Evolutionary conservation across 2,329 filamentous ascomycete species (phyloP).

Genomic region (Sarocladium strictum): DNA sequence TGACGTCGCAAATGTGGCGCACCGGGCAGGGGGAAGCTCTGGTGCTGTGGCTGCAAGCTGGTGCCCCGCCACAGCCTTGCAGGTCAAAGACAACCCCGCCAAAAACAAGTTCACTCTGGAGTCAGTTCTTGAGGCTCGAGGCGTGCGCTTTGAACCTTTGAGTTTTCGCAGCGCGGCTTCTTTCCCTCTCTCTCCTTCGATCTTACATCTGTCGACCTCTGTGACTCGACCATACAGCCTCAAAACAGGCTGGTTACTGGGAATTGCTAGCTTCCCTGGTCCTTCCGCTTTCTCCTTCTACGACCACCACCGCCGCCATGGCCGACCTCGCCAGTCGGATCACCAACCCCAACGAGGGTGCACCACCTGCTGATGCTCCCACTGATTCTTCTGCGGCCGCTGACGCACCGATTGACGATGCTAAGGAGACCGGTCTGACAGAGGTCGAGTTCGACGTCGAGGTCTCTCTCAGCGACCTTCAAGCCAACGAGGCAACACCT

Average conservation of each 20-base stretch:
- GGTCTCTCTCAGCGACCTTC: conserved; percentile 85
- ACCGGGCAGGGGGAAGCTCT: neutral
- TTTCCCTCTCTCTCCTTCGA: neutral
- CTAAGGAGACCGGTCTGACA: conserved; percentile 37
- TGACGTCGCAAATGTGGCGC: conserved; percentile 8
- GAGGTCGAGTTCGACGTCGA: conserved; percentile 85
- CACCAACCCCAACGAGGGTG: conserved; percentile 33
- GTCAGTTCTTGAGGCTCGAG: neutral
- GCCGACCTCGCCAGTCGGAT: conserved; percentile 47
- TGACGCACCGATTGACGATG: conserved; percentile 25
- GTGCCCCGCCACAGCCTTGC: conserved; percentile 3
- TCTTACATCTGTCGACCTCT: neutral
- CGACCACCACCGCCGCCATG: conserved; percentile 24
- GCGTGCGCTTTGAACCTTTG: neutral
- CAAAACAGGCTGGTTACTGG: neutral
- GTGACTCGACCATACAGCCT: no score
- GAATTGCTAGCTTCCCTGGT: neutral
- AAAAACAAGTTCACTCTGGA: neutral
- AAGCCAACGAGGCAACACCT: conserved; percentile 79
- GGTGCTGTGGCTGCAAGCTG: neutral
- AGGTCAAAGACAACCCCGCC: neutral
- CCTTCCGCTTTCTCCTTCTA: neutral
- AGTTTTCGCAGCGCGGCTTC: neutral
- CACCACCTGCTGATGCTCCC: conserved; percentile 16
- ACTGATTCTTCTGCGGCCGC: conserved; percentile 20